phyloP scores from a whole-genome alignment of 768 basidiomycete species.

The Mycena venus region DNA sequence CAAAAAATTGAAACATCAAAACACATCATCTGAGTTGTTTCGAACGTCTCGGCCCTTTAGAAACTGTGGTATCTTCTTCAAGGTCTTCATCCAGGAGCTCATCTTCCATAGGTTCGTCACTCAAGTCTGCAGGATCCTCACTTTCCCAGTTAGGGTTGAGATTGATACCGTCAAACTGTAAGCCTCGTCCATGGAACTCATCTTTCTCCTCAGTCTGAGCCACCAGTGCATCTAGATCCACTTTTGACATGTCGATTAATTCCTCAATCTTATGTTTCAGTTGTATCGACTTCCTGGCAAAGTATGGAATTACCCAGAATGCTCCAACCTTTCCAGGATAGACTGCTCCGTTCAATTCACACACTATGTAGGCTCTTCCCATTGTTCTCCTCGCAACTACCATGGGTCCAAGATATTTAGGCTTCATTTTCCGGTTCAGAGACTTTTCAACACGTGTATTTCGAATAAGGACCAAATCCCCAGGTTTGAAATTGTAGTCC shows the following conservation, averaged over 20 bases:
- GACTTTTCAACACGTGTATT: neutral
- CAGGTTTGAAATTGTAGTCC: neutral
- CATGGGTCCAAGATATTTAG: neutral
- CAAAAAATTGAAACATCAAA: too few relatives aligned
- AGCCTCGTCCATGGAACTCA: neutral
- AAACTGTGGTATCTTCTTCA: neutral
- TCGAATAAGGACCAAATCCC: neutral
- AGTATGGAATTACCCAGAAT: neutral
- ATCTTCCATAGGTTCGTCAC: neutral
- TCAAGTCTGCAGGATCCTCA: neutral
- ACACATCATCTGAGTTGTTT: too few relatives aligned
- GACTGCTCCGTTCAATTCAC: neutral
- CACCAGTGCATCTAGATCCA: neutral
- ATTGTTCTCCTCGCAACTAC: neutral
- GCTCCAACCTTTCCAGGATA: neutral
- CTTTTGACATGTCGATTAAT: constrained; percentile 1
- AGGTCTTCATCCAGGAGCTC: neutral
- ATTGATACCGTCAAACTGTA: neutral
- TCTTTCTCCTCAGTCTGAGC: neutral
- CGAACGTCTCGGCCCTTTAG: too few relatives aligned
- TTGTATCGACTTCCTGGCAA: too few relatives aligned
- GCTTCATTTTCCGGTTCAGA: neutral
- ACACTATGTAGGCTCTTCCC: neutral
- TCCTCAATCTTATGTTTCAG: too few relatives aligned
- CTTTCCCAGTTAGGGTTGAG: neutral